A percentile compares a stretch with the other conserved stretches of the same genome.
These are phyloP conservation scores for Ceratobasidium sp. DNA, from an alignment of 1,284 basidiomycete species.

Conservation along the genomic window DNA sequence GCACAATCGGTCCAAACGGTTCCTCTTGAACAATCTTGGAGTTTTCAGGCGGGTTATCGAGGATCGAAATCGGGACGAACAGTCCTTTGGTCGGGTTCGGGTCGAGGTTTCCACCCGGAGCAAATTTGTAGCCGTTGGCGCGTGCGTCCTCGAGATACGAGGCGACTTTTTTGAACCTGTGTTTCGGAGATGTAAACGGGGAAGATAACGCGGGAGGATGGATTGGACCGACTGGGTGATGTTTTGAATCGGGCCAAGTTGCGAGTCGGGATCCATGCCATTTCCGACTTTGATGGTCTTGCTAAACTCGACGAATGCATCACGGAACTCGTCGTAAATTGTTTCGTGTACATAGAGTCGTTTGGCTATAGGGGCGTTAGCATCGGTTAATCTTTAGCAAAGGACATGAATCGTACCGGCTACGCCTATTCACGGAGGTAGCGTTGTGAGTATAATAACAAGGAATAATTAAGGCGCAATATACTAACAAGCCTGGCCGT, in stretches of 20 bases:
- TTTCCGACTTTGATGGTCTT: slow-evolving; percentile 61
- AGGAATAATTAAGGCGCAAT: not conserved
- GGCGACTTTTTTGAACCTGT: slow-evolving; percentile 1
- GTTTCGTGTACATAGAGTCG: slow-evolving; percentile 63
- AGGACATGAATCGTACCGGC: not conserved
- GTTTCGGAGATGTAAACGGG: not conserved
- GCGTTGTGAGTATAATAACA: not conserved
- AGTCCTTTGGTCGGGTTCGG: slow-evolving; percentile 34
- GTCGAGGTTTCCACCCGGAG: slow-evolving; percentile 16
- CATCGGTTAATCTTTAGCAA: not conserved
- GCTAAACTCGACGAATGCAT: slow-evolving; percentile 55
- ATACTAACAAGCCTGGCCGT: slow-evolving; percentile 23
- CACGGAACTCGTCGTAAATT: slow-evolving; percentile 61
- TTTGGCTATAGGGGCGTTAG: slow-evolving; percentile 8
- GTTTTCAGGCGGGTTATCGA: slow-evolving; percentile 40
- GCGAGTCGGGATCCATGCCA: slow-evolving; percentile 20
- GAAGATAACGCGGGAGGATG: not conserved
- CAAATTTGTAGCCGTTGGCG: slow-evolving; percentile 41
- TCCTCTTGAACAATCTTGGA: slow-evolving; percentile 43
- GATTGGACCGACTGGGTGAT: slow-evolving; percentile 18
- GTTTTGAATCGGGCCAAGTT: slow-evolving; percentile 39
- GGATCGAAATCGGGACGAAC: slow-evolving; percentile 34
- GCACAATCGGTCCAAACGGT: slow-evolving; percentile 42
- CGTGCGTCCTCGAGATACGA: slow-evolving; percentile 34
- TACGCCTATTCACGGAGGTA: not conserved